These are phyloP conservation scores for Linderniella brevidens DNA, from an alignment of 257 asterid genomes.

Conservation along the genomic window DNA sequence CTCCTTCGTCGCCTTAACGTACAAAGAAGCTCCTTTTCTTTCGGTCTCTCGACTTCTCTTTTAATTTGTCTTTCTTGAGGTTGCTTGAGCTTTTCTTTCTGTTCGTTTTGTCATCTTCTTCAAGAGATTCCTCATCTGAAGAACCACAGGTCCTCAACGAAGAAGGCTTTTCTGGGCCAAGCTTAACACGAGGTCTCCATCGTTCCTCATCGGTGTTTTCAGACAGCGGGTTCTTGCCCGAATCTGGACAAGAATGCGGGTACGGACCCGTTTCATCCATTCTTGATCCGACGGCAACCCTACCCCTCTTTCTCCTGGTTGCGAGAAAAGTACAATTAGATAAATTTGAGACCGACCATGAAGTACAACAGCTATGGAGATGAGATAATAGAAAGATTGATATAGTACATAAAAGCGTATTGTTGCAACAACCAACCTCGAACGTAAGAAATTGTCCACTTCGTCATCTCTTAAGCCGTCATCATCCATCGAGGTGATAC, in stretches of 20 bases:
- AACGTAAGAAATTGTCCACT: constrained; percentile 51
- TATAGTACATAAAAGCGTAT: not conserved
- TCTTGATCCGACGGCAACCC: constrained; percentile 89
- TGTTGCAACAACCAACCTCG: constrained; percentile 51
- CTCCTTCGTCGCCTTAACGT: no score
- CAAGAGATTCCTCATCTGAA: constrained; percentile 32
- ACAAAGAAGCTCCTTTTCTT: constrained; percentile 23
- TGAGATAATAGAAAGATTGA: not conserved
- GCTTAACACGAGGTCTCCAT: constrained; percentile 19
- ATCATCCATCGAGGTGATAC: constrained; percentile 16
- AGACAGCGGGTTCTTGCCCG: constrained; percentile 10
- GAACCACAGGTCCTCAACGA: constrained; percentile 18
- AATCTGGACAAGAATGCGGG: constrained; percentile 32
- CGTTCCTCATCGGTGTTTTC: constrained; percentile 14
- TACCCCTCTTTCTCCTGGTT: constrained; percentile 70
- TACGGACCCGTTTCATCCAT: constrained; percentile 95
- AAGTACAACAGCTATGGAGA: not conserved
- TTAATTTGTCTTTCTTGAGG: constrained; percentile 39
- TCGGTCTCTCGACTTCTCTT: constrained; percentile 31
- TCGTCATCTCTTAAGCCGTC: constrained; percentile 73
- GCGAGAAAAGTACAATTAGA: not conserved
- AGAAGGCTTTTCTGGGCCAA: constrained; percentile 60
- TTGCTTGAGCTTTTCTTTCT: constrained; percentile 19
- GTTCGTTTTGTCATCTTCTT: constrained; percentile 15
- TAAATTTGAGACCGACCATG: not conserved